Evolutionary conservation across 768 basidiomycete genomes (phyloP).

Genomic region (Rhizopogon vesiculosus): DNA sequence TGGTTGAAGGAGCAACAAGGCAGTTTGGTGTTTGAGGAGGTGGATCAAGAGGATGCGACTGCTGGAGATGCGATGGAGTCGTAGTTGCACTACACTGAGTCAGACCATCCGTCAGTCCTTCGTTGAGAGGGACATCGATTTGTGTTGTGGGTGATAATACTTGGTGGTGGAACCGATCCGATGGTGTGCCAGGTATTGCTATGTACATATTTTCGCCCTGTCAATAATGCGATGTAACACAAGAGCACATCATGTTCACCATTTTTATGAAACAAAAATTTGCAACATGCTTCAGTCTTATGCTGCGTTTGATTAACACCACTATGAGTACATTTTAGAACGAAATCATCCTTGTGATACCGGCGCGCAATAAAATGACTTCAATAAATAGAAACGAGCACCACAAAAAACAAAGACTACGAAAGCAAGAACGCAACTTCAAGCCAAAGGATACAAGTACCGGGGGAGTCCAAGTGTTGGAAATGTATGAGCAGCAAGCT

Average conservation of each 20-base stretch:
- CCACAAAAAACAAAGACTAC: background rate
- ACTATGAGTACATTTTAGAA: no score
- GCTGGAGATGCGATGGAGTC: slow-evolving; percentile 32
- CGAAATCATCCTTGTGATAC: no score
- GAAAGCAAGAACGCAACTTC: background rate
- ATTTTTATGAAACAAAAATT: background rate
- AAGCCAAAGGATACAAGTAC: background rate
- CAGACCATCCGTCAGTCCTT: no score
- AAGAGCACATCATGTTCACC: no score
- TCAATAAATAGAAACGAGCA: background rate
- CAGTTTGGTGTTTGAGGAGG: slow-evolving; percentile 67
- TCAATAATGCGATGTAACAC: no score
- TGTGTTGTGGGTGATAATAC: background rate
- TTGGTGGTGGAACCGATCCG: background rate
- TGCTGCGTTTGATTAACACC: no score
- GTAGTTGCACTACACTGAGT: slow-evolving; percentile 1
- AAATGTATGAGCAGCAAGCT: background rate
- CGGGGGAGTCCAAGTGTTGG: background rate
- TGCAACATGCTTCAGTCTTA: background rate
- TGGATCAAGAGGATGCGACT: slow-evolving; percentile 24
- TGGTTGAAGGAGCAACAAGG: slow-evolving; percentile 88
- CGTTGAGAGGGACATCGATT: background rate
- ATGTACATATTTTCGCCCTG: background rate
- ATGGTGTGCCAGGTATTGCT: background rate
- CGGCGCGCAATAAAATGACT: background rate